Evolutionary conservation across 164 flowering plant genomes (phyloP).

Genomic region (Aristolochia fimbriata): DNA sequence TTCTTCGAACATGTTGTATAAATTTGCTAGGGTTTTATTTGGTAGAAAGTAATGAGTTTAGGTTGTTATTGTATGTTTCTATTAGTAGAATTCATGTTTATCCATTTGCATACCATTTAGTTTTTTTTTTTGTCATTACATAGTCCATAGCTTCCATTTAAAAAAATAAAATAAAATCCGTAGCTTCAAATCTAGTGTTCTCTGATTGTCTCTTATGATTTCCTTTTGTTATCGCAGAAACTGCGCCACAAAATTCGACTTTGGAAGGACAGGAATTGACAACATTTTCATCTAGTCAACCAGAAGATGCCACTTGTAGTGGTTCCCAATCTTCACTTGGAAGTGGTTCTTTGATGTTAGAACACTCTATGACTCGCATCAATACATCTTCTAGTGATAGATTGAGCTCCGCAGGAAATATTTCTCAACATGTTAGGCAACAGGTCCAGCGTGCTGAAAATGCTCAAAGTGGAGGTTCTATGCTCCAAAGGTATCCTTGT

Average conservation of each 20-base stretch:
- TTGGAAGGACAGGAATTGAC: constrained; percentile 35
- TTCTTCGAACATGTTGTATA: background rate
- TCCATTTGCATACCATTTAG: too few relatives aligned
- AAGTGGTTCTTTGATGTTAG: constrained; percentile 20
- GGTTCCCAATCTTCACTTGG: constrained; percentile 23
- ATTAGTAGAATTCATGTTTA: too few relatives aligned
- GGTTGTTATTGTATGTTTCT: too few relatives aligned
- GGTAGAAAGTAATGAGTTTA: background rate
- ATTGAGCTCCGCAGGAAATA: constrained; percentile 15
- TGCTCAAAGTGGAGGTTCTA: constrained; percentile 38
- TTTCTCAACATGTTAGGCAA: constrained; percentile 23
- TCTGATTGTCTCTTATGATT: constrained; percentile 1
- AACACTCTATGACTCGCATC: constrained; percentile 16
- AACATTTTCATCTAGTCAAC: constrained; percentile 33
- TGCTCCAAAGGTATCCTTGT: constrained; percentile 61
- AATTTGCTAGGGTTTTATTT: background rate
- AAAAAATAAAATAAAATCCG: too few relatives aligned
- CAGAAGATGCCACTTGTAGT: constrained; percentile 10
- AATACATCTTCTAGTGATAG: constrained; percentile 23
- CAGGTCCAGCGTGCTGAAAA: constrained; percentile 24
- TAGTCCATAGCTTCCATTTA: too few relatives aligned
- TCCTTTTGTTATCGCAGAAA: constrained; percentile 29
- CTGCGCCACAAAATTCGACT: constrained; percentile 14
- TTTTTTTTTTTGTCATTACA: background rate
- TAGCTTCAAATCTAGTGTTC: background rate